These are phyloP conservation scores for Curvularia lunata DNA, from an alignment of 2,329 filamentous ascomycete genomes.

Conservation along the genomic window DNA sequence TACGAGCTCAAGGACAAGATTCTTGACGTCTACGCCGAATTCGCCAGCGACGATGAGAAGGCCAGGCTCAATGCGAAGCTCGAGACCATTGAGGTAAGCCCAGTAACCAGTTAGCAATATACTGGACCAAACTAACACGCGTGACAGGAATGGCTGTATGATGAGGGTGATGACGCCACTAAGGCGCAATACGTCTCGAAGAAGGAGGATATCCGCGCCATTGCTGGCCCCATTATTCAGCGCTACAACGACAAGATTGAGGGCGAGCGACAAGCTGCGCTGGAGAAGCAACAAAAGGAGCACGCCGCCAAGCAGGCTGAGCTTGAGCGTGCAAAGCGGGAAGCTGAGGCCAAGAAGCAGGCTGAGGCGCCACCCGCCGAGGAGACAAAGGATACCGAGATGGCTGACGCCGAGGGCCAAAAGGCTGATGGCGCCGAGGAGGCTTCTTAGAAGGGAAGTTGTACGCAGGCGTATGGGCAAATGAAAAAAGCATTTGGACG, in stretches of 20 bases:
- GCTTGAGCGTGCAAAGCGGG: constrained; percentile 76
- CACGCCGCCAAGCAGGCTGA: constrained; percentile 67
- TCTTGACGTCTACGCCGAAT: constrained; percentile 87
- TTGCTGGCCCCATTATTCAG: constrained; percentile 90
- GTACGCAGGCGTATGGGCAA: constrained; percentile 14
- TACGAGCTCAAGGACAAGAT: constrained; percentile 97
- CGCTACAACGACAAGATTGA: constrained; percentile 95
- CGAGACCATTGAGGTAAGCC: constrained; percentile 80
- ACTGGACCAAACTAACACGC: constrained; percentile 19
- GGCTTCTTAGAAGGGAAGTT: constrained; percentile 28
- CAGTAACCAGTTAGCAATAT: neutral
- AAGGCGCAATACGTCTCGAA: constrained; percentile 95
- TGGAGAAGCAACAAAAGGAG: constrained; percentile 69
- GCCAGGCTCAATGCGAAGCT: constrained; percentile 82
- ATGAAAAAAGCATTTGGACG: constrained; percentile 32
- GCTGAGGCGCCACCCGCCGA: constrained; percentile 49
- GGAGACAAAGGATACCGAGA: constrained; percentile 58
- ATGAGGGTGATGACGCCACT: constrained; percentile 91
- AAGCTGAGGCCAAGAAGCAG: constrained; percentile 71
- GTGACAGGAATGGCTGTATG: constrained; percentile 92
- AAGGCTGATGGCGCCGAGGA: constrained; percentile 52
- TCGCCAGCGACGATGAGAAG: constrained; percentile 93
- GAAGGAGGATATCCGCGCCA: constrained; percentile 90
- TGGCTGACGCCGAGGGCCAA: constrained; percentile 63
- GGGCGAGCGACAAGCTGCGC: constrained; percentile 77